A percentile compares a stretch with the other conserved stretches of the same genome.
Evolutionary conservation across 2,329 filamentous ascomycete genomes (phyloP).

Genomic region (Ceratocystis cubensis): DNA sequence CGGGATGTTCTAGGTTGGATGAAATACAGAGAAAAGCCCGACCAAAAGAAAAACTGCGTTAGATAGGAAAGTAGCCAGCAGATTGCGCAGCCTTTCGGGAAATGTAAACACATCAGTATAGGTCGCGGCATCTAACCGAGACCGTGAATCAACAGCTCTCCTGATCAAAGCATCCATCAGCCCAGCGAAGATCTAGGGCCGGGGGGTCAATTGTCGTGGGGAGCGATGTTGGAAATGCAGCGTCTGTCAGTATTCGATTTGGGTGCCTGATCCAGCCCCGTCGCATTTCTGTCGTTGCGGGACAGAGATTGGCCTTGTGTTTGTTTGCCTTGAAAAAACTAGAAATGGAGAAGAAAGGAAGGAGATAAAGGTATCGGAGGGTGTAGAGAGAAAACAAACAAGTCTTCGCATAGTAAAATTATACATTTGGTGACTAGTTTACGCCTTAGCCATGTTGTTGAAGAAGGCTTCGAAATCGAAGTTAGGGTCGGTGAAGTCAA

Average conservation of each 20-base stretch:
- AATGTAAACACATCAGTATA: too few species aligned
- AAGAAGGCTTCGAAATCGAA: slow-evolving; percentile 88
- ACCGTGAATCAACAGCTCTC: neutral
- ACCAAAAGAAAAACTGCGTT: neutral
- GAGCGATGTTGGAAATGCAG: neutral
- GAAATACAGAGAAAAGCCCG: neutral
- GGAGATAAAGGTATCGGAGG: slow-evolving; percentile 8
- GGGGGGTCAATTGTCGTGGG: neutral
- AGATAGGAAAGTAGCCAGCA: neutral
- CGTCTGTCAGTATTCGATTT: neutral
- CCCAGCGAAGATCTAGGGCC: neutral
- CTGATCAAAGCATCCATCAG: neutral
- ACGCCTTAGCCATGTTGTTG: slow-evolving; percentile 46
- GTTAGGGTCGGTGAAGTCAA: slow-evolving; percentile 65
- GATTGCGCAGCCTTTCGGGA: neutral
- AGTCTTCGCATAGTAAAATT: slow-evolving; percentile 11
- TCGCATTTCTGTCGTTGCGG: neutral
- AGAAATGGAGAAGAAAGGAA: neutral
- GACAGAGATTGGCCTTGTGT: neutral
- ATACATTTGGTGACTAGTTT: slow-evolving; percentile 24
- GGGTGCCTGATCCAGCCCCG: neutral
- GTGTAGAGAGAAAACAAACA: slow-evolving; percentile 4
- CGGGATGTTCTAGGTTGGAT: neutral
- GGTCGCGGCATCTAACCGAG: too few species aligned
- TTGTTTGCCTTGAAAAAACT: neutral